Conservation (phyloP, 768 basidiomycete genomes). For the Podaxis rugospora region DNA sequence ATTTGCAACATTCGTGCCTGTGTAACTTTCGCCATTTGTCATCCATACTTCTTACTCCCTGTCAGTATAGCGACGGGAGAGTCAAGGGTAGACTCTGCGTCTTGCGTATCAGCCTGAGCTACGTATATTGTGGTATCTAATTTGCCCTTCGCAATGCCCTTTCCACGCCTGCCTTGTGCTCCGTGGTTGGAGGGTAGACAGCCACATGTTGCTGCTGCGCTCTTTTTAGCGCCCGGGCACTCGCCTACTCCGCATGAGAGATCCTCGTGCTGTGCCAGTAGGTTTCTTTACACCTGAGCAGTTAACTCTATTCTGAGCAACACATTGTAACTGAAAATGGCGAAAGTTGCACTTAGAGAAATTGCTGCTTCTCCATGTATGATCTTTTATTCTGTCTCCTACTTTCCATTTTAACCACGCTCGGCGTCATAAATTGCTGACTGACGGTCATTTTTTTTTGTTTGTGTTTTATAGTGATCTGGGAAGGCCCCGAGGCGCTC, state of each 20-base stretch:
- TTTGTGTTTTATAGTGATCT: slow-evolving; percentile 47
- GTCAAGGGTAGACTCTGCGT: background rate
- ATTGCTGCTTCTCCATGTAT: slow-evolving; percentile 8
- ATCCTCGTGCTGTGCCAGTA: background rate
- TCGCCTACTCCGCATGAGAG: background rate
- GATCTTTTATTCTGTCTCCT: slow-evolving; percentile 6
- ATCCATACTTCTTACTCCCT: background rate
- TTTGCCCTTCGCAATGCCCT: background rate
- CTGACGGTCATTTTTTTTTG: slow-evolving; percentile 14
- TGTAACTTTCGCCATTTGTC: slow-evolving; percentile 22
- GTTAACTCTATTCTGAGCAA: slow-evolving; percentile 2
- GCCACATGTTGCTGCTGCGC: background rate
- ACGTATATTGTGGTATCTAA: slow-evolving; percentile 15
- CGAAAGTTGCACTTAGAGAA: slow-evolving; percentile 10
- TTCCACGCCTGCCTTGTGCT: background rate
- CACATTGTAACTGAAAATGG: slow-evolving; percentile 4
- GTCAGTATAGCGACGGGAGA: slow-evolving; percentile 6
- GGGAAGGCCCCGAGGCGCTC: slow-evolving; percentile 63
- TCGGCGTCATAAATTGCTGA: slow-evolving; percentile 1
- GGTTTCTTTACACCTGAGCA: slow-evolving; percentile 3
- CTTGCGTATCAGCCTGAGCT: slow-evolving; percentile 14
- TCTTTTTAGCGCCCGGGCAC: background rate
- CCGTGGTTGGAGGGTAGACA: background rate
- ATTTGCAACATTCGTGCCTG: slow-evolving; percentile 5
- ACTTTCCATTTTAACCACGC: background rate